Evolutionary conservation across 192 early-diverging fungal species (phyloP).

Genomic region (Chytriomyces confervae): DNA sequence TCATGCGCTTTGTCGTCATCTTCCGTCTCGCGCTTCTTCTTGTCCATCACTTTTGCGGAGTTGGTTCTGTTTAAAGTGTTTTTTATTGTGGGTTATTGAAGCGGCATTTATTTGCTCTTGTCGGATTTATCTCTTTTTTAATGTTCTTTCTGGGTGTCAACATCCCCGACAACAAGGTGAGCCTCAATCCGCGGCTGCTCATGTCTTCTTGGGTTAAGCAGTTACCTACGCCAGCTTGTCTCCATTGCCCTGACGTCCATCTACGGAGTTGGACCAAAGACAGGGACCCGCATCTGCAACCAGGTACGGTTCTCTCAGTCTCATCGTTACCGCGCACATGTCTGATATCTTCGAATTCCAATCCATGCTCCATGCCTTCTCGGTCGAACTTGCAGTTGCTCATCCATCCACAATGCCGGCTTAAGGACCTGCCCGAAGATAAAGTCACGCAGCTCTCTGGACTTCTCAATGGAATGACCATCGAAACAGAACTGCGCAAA

Average conservation of each 20-base stretch:
- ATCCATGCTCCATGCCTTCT: too few species aligned
- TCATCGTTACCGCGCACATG: too few species aligned
- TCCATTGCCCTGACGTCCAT: slow-evolving; percentile 84
- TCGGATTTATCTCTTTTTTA: too few species aligned
- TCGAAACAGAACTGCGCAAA: slow-evolving; percentile 69
- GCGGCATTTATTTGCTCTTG: too few species aligned
- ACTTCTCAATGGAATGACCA: slow-evolving; percentile 85
- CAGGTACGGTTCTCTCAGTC: slow-evolving; percentile 2
- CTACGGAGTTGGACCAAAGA: slow-evolving; percentile 87
- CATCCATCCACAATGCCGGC: slow-evolving; percentile 84
- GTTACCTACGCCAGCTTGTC: slow-evolving; percentile 51
- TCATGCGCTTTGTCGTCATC: background rate
- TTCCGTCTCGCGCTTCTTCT: background rate
- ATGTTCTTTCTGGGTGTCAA: slow-evolving; percentile 94
- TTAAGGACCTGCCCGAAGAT: slow-evolving; percentile 85
- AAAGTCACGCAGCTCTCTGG: slow-evolving; percentile 86
- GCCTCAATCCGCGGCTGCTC: background rate
- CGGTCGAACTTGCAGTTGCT: slow-evolving; percentile 53
- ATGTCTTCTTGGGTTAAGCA: background rate
- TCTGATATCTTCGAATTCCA: too few species aligned
- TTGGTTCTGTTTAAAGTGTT: too few species aligned
- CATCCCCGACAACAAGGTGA: slow-evolving; percentile 82
- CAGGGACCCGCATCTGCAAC: slow-evolving; percentile 74
- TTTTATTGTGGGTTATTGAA: too few species aligned
- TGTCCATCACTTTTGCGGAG: background rate